Evolutionary conservation across 208 protist species (phyloP).

Genomic region (Pavlovales sp.): DNA sequence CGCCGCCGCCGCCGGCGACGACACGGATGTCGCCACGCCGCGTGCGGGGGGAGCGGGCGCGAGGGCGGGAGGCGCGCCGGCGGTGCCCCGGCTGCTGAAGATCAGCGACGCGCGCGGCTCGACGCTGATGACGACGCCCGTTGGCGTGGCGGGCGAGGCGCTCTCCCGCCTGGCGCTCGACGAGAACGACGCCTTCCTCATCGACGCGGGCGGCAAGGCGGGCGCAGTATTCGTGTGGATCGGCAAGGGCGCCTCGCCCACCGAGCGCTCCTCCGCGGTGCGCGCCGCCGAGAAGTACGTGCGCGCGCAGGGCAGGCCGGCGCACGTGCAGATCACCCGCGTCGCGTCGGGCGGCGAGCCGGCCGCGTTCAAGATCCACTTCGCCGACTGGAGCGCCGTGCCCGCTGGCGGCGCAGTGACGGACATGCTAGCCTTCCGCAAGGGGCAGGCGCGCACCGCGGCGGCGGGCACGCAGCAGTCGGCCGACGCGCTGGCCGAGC

Average conservation of each 20-base stretch:
- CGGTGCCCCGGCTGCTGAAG: background rate
- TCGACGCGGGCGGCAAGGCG: background rate
- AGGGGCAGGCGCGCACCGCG: background rate
- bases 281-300: background rate
- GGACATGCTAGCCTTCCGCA: background rate
- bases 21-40: background rate
- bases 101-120: background rate
- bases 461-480: background rate
- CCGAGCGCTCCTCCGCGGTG: background rate
- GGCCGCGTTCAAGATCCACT: background rate
- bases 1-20: conserved; percentile 32
- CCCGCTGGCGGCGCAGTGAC: background rate
- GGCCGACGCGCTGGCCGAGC: conserved; percentile 48
- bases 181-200: background rate
- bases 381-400: background rate
- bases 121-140: background rate
- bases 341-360: conserved; percentile 12
- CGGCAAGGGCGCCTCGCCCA: background rate
- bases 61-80: no score
- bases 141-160: no score
- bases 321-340: background rate
- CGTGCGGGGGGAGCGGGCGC: no score
- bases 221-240: conserved; percentile 13
- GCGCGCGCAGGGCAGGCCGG: background rate
- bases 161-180: background rate